Evolutionary conservation across 345 rosid genomes (phyloP).

Genomic region (Excoecaria agallocha): DNA sequence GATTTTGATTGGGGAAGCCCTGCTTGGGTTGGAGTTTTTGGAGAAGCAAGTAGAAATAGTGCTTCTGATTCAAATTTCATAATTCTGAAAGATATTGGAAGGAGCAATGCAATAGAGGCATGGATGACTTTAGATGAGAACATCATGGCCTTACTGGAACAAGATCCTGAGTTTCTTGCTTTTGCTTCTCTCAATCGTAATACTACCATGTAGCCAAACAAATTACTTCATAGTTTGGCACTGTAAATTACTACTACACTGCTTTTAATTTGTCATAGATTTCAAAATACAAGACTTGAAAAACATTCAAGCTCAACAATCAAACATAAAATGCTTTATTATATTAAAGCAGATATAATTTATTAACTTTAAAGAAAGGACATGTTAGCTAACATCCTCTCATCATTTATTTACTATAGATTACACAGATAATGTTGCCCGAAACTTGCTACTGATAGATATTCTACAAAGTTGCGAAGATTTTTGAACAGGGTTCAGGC

Average conservation of each 20-base stretch:
- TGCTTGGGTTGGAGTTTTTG: slow-evolving; percentile 4
- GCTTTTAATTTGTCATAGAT: too few relatives aligned
- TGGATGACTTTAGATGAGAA: slow-evolving; percentile 14
- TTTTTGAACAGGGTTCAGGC: slow-evolving; percentile 38
- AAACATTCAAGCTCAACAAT: too few relatives aligned
- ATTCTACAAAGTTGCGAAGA: not conserved
- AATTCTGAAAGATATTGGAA: slow-evolving; percentile 9
- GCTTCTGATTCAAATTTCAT: not conserved
- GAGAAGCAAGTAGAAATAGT: not conserved
- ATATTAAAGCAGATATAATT: too few relatives aligned
- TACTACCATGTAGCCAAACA: not conserved
- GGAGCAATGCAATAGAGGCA: slow-evolving; percentile 3
- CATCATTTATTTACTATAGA: too few relatives aligned
- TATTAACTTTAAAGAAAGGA: too few relatives aligned
- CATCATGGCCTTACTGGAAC: not conserved
- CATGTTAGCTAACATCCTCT: too few relatives aligned
- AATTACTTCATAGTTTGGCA: too few relatives aligned
- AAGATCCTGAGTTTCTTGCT: slow-evolving; percentile 11
- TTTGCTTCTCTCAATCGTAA: slow-evolving; percentile 14
- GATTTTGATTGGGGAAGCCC: slow-evolving; percentile 20
- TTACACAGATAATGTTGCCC: too few relatives aligned
- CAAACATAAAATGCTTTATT: too few relatives aligned
- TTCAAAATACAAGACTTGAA: too few relatives aligned
- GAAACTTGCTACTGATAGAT: not conserved
- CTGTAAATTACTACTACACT: too few relatives aligned